These are phyloP conservation scores for Colletotrichum theobromicola DNA, from an alignment of 2,329 filamentous ascomycete genomes.

Conservation along the genomic window DNA sequence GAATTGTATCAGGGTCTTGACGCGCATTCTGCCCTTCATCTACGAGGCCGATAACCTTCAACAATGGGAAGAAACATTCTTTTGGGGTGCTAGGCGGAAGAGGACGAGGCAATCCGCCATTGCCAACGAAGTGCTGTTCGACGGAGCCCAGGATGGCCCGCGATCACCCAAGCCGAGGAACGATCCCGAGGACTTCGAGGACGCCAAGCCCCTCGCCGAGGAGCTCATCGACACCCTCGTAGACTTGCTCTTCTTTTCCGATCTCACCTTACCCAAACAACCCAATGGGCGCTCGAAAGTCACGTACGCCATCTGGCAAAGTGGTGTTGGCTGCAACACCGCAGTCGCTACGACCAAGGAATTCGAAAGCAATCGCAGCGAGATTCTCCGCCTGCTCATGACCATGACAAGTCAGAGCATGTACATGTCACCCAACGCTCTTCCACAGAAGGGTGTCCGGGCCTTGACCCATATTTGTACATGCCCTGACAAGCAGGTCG, in stretches of 20 bases:
- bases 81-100: constrained; percentile 81
- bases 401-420: constrained; percentile 90
- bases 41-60: constrained; percentile 88
- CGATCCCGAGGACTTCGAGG: constrained; percentile 73
- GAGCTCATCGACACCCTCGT: constrained; percentile 90
- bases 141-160: constrained; percentile 64
- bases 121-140: constrained; percentile 81
- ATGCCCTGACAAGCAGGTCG: constrained; percentile 87
- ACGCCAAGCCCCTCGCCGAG: constrained; percentile 86
- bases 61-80: constrained; percentile 90
- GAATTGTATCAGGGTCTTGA: constrained; percentile 93
- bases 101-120: constrained; percentile 70
- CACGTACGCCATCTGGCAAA: constrained; percentile 96
- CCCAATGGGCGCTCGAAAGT: constrained; percentile 78
- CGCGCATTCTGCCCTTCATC: constrained; percentile 85
- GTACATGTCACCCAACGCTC: constrained; percentile 81
- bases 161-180: constrained; percentile 35
- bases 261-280: constrained; percentile 82
- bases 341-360: constrained; percentile 88
- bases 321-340: constrained; percentile 93
- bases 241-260: constrained; percentile 89
- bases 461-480: constrained; percentile 89
- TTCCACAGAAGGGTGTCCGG: constrained; percentile 83
- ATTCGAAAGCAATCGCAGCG: constrained; percentile 89
- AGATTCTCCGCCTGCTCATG: constrained; percentile 85